Conservation (phyloP, 441 rosid species). For the Eruca vesicaria region DNA sequence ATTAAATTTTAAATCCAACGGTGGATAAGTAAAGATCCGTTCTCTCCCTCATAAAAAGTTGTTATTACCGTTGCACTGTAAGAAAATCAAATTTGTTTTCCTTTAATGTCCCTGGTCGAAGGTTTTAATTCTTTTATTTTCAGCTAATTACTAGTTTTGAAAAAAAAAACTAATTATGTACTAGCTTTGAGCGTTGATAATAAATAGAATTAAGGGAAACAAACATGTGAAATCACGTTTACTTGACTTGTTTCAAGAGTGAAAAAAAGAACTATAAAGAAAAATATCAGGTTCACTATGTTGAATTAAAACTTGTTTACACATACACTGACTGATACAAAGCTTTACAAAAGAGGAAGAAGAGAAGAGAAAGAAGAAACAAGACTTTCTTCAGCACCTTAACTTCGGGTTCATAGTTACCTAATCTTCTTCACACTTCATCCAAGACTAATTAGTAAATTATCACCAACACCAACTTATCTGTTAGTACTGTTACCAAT, state of each 20-base stretch:
- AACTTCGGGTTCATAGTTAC: background rate
- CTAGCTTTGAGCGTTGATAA: too few relatives aligned
- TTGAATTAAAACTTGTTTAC: background rate
- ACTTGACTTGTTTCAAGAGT: background rate
- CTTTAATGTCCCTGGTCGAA: too few relatives aligned
- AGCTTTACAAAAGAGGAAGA: too few relatives aligned
- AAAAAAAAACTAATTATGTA: too few relatives aligned
- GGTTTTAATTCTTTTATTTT: too few relatives aligned
- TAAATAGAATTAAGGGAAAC: too few relatives aligned
- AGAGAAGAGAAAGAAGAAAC: background rate
- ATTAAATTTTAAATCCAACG: too few relatives aligned
- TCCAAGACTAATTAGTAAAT: slow-evolving; percentile 8
- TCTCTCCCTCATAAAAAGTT: too few relatives aligned
- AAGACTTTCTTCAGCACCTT: background rate
- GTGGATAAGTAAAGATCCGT: too few relatives aligned
- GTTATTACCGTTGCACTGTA: too few relatives aligned
- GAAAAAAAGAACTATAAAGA: background rate
- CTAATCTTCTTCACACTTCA: background rate
- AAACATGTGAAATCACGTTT: background rate
- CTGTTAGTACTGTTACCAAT: slow-evolving; percentile 82
- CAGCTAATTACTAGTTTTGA: too few relatives aligned
- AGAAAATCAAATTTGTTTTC: too few relatives aligned
- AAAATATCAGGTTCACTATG: background rate
- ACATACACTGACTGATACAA: background rate
- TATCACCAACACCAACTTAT: background rate